Base-by-base conservation (phyloP, 1,284 basidiomycete genomes). In the Boletus smithii region DNA sequence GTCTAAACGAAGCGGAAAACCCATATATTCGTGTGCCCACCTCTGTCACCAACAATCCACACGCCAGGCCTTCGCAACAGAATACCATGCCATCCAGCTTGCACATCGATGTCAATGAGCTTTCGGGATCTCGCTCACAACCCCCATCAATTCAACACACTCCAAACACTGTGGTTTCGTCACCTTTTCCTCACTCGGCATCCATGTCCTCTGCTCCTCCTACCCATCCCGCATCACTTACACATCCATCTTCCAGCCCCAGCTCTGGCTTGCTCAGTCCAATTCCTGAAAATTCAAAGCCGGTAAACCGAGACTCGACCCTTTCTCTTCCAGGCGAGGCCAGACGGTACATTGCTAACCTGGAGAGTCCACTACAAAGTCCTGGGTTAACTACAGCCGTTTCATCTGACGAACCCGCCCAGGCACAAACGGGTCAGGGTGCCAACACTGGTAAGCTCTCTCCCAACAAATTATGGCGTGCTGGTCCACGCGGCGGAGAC, bases 271-370 rank as follows among this genome's bases (percentile, higher is more conserved):
- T 54, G 17, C 62, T 67, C 16, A 57, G 40, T 36, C 65, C 63
- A 13, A 62, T 62, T 10, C 52, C 55, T 18, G 67, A 66, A 49
- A 50, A 51, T 38, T 57, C 63, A 9, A 64, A 61, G 29, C 50
- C 55, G 2, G 52, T 64, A 18, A 71, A 71, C 13, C 72, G 76
- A 48, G 83, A 84, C 41, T 88, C 83, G 11, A 75, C 77, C 27
- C 77, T 84, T 42, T 80, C 81, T 29, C 71, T 88, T 27, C 83
- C 87, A 1, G 85, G 88, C 49, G 88, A 89, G 63, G 81, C 84
- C 14, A 79, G 72, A 53, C 77, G 76, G 36, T 88, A 85, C 58
- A 83, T 87, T 47, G 73, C 79, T 30, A 79, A 75, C 53, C 81
- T 86, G 75, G 83, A 87, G 41, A 81, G 80, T 7, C 81, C 84